Conservation (phyloP, 106 monocot species). For the Dendrobium catenatum region DNA sequence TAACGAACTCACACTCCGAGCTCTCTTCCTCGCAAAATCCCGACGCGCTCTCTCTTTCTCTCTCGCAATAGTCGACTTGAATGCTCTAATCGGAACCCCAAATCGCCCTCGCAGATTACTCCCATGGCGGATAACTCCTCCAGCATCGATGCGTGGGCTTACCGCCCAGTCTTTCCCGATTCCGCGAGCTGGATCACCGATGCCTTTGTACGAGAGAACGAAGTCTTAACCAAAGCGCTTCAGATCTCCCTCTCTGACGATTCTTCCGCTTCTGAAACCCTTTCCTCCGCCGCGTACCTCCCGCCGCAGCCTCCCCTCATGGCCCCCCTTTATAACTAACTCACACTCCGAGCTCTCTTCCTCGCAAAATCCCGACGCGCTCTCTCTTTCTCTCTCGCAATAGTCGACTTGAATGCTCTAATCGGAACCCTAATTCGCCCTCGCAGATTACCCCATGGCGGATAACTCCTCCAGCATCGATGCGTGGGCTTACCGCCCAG, state of each 20-base stretch:
- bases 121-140: constrained; percentile 21
- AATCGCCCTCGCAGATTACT: background rate
- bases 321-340: too few species aligned
- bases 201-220: constrained; percentile 33
- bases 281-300: constrained; percentile 5
- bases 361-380: background rate
- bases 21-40: background rate
- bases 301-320: background rate
- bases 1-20: background rate
- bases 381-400: background rate
- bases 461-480: constrained; percentile 21
- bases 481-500: constrained; percentile 16
- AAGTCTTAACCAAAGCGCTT: constrained; percentile 49
- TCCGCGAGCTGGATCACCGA: constrained; percentile 14
- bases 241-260: constrained; percentile 48
- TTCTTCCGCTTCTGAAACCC: constrained; percentile 20
- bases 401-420: background rate
- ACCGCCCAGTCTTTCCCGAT: constrained; percentile 8
- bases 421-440: background rate
- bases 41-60: background rate
- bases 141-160: constrained; percentile 23
- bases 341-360: background rate
- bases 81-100: constrained; percentile 3
- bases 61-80: background rate
- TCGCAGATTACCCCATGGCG: constrained; percentile 2